Base-by-base conservation (phyloP, 2,329 filamentous ascomycete genomes). In the Graphium sp. region DNA sequence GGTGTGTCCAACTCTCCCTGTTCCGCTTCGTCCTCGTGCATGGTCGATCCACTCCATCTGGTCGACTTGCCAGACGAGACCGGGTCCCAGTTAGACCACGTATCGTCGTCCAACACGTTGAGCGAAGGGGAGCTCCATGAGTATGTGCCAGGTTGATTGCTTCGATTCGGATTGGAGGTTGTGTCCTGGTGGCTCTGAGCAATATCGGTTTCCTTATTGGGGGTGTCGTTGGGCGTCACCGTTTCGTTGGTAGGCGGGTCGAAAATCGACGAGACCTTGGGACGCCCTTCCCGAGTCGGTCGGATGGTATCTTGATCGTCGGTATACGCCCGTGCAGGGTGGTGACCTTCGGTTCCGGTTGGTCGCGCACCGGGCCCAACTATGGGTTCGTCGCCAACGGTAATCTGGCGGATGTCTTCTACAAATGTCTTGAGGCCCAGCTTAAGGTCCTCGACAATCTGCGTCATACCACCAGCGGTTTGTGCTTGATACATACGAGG, bases 341-440 rank as follows among this genome's bases (percentile, higher is more conserved):
- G 17, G 31, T 30, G 15, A n/a, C 33, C 24, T 28, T 38, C 26
- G 34, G 33, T 24, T 36, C 35, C n/a, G 5, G 18, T 19, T 13
- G 11, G n/a, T 14, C 28, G 28, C n/a, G 25, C 19, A 13, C 11
- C 30, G 20, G 37, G 46, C 10, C 71, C 74, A 34, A 62, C 72
- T 36, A 83, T 70, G 11, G 74, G 81, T 55, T 98, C 89, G 31
- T 98, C 89, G 15, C 89, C 89, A 6, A 98, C 84, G 0, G 89
- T 93, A 10, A 87, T 91, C 52, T 95, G 89, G 39, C 85, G 69
- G 26, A 98, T 72, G 46, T 98, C 89, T 48, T 95, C 89, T 34
- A 93, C 73, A 51, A 98, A 98, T 2, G 82, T 93, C 72, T 80
- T 85, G 27, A 98, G 56, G 2, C 89, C 87, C 29, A 89, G 72